phyloP scores from a whole-genome alignment of 1,139 yeast species.

The Pichia cactophila region DNA sequence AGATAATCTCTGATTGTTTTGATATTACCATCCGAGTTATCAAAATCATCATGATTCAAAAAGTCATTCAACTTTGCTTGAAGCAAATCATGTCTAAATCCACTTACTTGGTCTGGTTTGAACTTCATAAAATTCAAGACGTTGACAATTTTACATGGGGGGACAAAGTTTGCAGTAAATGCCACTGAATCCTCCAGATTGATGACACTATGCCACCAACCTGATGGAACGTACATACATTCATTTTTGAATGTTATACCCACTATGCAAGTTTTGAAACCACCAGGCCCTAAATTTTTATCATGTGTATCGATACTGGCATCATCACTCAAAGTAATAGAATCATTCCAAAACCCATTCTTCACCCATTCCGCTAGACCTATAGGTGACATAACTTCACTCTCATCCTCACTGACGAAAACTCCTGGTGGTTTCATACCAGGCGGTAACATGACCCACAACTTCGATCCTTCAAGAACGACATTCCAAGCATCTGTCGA shows the following conservation, averaged over 20 bases:
- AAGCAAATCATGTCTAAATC: constrained; percentile 57
- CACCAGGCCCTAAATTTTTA: constrained; percentile 15
- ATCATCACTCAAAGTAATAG: constrained; percentile 35
- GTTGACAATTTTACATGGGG: constrained; percentile 46
- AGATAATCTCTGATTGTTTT: constrained; percentile 21
- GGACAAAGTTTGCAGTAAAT: constrained; percentile 82
- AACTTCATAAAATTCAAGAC: constrained; percentile 63
- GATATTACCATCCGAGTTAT: constrained; percentile 26
- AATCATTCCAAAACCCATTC: constrained; percentile 70
- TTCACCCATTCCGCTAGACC: constrained; percentile 89
- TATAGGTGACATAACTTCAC: constrained; percentile 87
- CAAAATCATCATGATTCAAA: constrained; percentile 10
- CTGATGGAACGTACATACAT: constrained; percentile 81
- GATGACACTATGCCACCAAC: constrained; percentile 95
- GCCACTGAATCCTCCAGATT: constrained; percentile 76
- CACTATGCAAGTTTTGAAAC: constrained; percentile 39
- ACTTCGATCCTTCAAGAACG: constrained; percentile 62
- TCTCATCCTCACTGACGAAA: constrained; percentile 63
- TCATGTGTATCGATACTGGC: constrained; percentile 11
- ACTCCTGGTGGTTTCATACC: constrained; percentile 77
- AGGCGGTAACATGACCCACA: constrained; percentile 89
- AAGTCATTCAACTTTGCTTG: constrained; percentile 22
- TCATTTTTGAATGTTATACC: constrained; percentile 79
- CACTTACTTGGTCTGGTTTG: constrained; percentile 67
- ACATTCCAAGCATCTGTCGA: constrained; percentile 89